phyloP scores from a whole-genome alignment of 768 basidiomycete genomes.

The Tricholoma saponaceum region DNA sequence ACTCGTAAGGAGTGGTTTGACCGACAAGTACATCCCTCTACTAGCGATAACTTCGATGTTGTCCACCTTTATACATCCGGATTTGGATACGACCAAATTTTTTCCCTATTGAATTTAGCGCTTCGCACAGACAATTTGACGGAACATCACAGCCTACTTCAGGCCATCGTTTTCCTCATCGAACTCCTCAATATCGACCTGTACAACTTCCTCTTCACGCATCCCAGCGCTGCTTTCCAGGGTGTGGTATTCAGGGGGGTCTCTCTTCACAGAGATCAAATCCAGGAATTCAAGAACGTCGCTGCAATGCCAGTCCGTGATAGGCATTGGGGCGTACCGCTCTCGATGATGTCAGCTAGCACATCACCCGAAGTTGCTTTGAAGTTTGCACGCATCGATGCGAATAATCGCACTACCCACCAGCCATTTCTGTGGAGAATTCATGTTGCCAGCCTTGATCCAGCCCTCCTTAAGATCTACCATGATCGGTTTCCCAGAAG shows the following conservation, averaged over 20 bases:
- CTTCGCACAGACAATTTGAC: no score
- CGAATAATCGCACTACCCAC: not conserved
- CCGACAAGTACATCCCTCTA: no score
- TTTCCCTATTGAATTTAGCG: not conserved
- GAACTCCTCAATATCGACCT: slow-evolving; percentile 22
- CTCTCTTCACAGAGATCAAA: no score
- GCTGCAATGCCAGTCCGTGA: no score
- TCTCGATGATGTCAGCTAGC: slow-evolving; percentile 17
- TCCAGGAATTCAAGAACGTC: no score
- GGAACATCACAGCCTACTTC: slow-evolving; percentile 7
- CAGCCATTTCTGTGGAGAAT: slow-evolving; percentile 16
- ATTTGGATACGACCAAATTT: slow-evolving; percentile 16
- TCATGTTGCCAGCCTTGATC: slow-evolving; percentile 11
- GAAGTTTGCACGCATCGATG: slow-evolving; percentile 9
- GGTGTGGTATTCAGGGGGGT: no score
- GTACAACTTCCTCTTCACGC: slow-evolving; percentile 16
- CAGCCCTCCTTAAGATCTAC: no score
- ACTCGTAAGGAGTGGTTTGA: no score
- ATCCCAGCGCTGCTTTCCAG: slow-evolving; percentile 1
- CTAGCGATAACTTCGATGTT: slow-evolving; percentile 7
- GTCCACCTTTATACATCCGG: slow-evolving; percentile 17
- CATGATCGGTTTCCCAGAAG: no score
- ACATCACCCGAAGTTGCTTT: slow-evolving; percentile 11
- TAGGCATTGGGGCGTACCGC: slow-evolving; percentile 12
- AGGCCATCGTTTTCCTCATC: slow-evolving; percentile 18